These are phyloP conservation scores for Calocera viscosa DNA, from an alignment of 768 basidiomycete genomes.

Conservation along the genomic window DNA sequence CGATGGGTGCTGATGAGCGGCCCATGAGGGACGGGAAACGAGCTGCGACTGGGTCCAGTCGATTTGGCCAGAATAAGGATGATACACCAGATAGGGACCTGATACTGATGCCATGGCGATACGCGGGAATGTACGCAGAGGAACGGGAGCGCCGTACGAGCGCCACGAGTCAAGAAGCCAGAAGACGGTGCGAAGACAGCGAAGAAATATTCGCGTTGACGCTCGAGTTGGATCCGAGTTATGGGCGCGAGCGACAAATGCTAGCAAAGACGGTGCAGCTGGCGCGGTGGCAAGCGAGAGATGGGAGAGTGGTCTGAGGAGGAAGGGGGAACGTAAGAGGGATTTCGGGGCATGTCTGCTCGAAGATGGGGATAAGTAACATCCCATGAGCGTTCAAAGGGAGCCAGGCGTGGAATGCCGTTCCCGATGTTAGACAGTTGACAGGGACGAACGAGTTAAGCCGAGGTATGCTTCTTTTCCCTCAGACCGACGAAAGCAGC, in stretches of 20 bases:
- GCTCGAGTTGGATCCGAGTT: not conserved
- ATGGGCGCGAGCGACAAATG: not conserved
- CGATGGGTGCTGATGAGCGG: not conserved
- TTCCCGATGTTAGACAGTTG: not conserved
- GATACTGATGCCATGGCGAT: conserved; percentile 2
- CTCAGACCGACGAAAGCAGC: not conserved
- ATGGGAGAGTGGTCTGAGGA: not conserved
- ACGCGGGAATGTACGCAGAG: not conserved
- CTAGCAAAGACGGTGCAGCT: not conserved
- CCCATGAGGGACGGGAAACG: not conserved
- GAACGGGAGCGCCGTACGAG: not conserved
- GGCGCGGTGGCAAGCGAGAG: not conserved
- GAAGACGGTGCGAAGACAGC: not conserved
- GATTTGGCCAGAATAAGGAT: not conserved
- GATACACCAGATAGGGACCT: not conserved
- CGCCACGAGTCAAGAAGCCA: not conserved
- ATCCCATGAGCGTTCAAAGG: conserved; percentile 1
- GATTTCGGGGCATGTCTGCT: not conserved
- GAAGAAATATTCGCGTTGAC: not conserved
- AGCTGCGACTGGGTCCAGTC: not conserved
- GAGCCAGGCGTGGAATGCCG: not conserved
- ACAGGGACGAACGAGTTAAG: not conserved
- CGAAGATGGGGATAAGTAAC: not conserved
- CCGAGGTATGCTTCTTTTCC: not conserved
- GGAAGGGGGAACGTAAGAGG: not conserved